phyloP scores from a whole-genome alignment of 768 basidiomycete genomes.

The Kwoniella europaea region DNA sequence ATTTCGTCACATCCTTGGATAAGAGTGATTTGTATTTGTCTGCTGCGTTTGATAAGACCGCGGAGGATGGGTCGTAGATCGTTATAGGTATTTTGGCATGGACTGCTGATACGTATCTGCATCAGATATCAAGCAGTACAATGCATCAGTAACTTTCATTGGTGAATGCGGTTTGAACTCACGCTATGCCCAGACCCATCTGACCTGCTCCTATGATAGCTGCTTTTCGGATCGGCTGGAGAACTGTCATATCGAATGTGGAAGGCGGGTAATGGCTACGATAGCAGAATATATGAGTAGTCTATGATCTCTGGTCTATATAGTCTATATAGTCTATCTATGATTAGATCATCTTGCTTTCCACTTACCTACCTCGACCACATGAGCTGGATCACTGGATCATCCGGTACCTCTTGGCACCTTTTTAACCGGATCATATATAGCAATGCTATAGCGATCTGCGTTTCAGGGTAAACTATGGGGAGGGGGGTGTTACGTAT shows the following conservation, averaged over 20 bases:
- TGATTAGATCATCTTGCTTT: too few species aligned
- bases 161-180: conserved; percentile 62
- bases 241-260: conserved; percentile 22
- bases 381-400: not conserved
- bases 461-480: not conserved
- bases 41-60: conserved; percentile 76
- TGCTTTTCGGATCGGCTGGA: conserved; percentile 39
- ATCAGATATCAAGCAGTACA: not conserved
- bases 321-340: not conserved
- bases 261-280: not conserved
- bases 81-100: conserved; percentile 84
- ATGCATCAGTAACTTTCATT: not conserved
- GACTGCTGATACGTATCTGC: conserved; percentile 64
- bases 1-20: conserved; percentile 86
- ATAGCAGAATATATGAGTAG: not conserved
- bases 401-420: not conserved
- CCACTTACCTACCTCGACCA: not conserved
- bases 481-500: not conserved
- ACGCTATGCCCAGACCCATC: conserved; percentile 85
- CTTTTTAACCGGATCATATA: not conserved
- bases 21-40: conserved; percentile 78
- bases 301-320: not conserved
- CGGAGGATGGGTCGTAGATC: conserved; percentile 76
- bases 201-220: conserved; percentile 58
- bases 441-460: not conserved